Evolutionary conservation across 2,329 filamentous ascomycete species (phyloP).

Genomic region (Knufia fluminis): DNA sequence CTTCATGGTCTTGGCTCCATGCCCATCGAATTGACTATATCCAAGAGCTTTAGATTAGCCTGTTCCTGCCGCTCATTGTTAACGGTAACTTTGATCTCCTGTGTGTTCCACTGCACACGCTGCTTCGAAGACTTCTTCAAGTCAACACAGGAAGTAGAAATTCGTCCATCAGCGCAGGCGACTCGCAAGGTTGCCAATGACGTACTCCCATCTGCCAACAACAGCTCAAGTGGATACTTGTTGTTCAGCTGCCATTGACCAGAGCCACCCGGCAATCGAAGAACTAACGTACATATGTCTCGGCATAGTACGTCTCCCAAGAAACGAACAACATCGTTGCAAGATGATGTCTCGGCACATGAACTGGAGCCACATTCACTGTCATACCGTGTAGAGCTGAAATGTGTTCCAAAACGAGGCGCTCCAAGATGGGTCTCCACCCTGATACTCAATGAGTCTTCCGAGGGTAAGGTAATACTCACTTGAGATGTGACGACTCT

Average conservation of each 20-base stretch:
- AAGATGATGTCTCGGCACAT: not conserved
- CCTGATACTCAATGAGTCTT: conserved; percentile 12
- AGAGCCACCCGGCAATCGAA: not conserved
- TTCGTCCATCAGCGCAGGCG: not conserved
- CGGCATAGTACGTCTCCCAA: not conserved
- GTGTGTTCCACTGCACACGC: not conserved
- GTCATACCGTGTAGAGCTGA: not conserved
- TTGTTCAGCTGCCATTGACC: not conserved
- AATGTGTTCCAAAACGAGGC: conserved; percentile 18
- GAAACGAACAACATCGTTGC: not conserved
- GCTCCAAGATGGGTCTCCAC: conserved; percentile 17
- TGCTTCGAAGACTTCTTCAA: not conserved
- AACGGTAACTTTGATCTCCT: not conserved
- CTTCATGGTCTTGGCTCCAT: not conserved
- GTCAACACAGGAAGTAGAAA: not conserved
- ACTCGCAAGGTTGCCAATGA: not conserved
- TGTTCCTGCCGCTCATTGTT: not conserved
- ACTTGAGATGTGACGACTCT: conserved; percentile 13
- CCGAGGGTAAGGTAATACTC: conserved; percentile 13
- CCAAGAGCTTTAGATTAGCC: not conserved
- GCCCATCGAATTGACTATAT: not conserved
- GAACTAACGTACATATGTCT: not conserved
- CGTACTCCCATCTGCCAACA: not conserved
- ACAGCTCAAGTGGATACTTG: not conserved
- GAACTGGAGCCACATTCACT: not conserved